Percentiles rank a stretch among this genome's conserved stretches.
These are phyloP conservation scores for Umbilicaria muhlenbergii DNA, from an alignment of 495 filamentous ascomycete genomes.

Conservation along the genomic window DNA sequence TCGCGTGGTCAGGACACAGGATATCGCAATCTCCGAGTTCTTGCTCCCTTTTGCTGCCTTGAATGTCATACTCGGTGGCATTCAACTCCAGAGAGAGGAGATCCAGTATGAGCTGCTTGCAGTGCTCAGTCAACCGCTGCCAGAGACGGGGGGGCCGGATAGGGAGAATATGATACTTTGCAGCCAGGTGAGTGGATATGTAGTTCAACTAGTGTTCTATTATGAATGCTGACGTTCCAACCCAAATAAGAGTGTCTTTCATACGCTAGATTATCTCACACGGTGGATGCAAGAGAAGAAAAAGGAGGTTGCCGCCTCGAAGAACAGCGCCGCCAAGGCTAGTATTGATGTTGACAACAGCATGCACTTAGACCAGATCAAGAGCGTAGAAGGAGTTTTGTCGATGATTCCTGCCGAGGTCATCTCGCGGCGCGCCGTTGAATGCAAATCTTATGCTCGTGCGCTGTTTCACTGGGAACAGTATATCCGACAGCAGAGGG, in stretches of 20 bases:
- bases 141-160: slow-evolving; percentile 33
- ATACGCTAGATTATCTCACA: slow-evolving; percentile 78
- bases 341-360: slow-evolving; percentile 22
- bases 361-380: slow-evolving; percentile 35
- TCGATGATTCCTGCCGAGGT: slow-evolving; percentile 65
- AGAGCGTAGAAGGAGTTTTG: slow-evolving; percentile 46
- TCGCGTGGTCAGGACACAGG: slow-evolving; percentile 66
- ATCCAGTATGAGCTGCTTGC: slow-evolving; percentile 54
- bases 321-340: slow-evolving; percentile 20
- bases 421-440: slow-evolving; percentile 69
- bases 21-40: slow-evolving; percentile 70
- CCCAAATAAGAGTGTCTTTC: slow-evolving; percentile 59
- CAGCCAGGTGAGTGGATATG: slow-evolving; percentile 49
- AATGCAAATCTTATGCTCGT: slow-evolving; percentile 82
- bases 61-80: slow-evolving; percentile 60
- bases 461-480: slow-evolving; percentile 92
- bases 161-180: slow-evolving; percentile 61
- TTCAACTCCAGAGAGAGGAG: slow-evolving; percentile 44
- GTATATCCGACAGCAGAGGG: slow-evolving; percentile 51
- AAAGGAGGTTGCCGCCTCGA: slow-evolving; percentile 28
- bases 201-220: not conserved
- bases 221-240: not conserved
- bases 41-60: slow-evolving; percentile 70
- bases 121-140: slow-evolving; percentile 47
- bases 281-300: slow-evolving; percentile 77